Conservation (phyloP, 129 eudicot species). For the Glebionis coronaria region DNA sequence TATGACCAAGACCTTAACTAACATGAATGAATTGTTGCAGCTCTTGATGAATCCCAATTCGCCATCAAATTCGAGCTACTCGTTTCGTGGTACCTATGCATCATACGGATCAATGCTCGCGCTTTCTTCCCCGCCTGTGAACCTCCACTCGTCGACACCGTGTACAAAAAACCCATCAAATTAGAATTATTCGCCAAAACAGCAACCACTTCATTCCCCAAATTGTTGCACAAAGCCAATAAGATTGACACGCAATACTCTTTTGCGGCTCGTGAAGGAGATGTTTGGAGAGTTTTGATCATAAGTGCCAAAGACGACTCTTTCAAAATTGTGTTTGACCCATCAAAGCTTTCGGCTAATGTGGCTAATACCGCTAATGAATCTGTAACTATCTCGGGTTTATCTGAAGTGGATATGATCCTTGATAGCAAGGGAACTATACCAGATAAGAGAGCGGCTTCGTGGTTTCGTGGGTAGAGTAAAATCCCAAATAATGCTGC, state of each 20-base stretch:
- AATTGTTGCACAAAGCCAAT: slow-evolving; percentile 51
- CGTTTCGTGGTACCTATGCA: slow-evolving; percentile 61
- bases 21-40: slow-evolving; percentile 48
- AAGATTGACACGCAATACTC: slow-evolving; percentile 74
- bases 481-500: slow-evolving; percentile 71
- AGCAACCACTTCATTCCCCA: slow-evolving; percentile 59
- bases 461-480: slow-evolving; percentile 53
- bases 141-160: slow-evolving; percentile 43
- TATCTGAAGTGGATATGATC: slow-evolving; percentile 48
- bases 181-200: slow-evolving; percentile 50
- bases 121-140: slow-evolving; percentile 56
- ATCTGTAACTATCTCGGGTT: slow-evolving; percentile 57
- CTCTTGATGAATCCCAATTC: slow-evolving; percentile 42
- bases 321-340: slow-evolving; percentile 44
- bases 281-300: slow-evolving; percentile 28
- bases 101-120: slow-evolving; percentile 51
- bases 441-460: slow-evolving; percentile 42
- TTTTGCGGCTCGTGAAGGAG: slow-evolving; percentile 47
- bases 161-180: slow-evolving; percentile 50
- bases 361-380: slow-evolving; percentile 64
- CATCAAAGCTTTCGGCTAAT: slow-evolving; percentile 61
- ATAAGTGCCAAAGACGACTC: slow-evolving; percentile 35
- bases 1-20: slow-evolving; percentile 19
- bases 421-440: slow-evolving; percentile 46
- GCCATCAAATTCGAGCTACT: slow-evolving; percentile 40